Evolutionary conservation across 2,329 filamentous ascomycete genomes (phyloP).

Genomic region (Colletotrichum tropicicola): DNA sequence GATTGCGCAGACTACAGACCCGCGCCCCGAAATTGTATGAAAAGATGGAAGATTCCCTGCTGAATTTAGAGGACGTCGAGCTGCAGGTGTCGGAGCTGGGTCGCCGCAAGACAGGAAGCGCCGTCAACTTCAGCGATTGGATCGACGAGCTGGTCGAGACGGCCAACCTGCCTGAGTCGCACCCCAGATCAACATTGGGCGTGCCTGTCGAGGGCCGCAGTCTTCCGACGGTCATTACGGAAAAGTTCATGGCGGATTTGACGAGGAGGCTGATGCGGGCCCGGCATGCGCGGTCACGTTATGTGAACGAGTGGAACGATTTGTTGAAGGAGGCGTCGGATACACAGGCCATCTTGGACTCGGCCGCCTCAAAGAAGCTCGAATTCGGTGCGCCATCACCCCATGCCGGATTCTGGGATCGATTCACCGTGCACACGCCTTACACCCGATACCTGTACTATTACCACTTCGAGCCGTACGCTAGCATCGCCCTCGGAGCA

Average conservation of each 20-base stretch:
- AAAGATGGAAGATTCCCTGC: constrained; percentile 84
- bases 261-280: constrained; percentile 84
- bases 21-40: constrained; percentile 87
- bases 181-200: constrained; percentile 52
- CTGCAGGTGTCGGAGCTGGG: constrained; percentile 81
- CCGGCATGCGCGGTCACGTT: constrained; percentile 83
- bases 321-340: constrained; percentile 79
- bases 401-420: constrained; percentile 62
- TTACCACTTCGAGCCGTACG: constrained; percentile 75
- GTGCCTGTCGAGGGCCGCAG: constrained; percentile 53
- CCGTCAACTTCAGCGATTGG: constrained; percentile 85
- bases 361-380: constrained; percentile 80
- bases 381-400: constrained; percentile 73
- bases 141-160: constrained; percentile 92
- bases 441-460: constrained; percentile 84
- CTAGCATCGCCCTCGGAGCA: constrained; percentile 71
- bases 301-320: constrained; percentile 85
- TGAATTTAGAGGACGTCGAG: constrained; percentile 83
- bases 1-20: constrained; percentile 78
- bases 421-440: constrained; percentile 74
- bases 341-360: constrained; percentile 85
- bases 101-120: constrained; percentile 81
- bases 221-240: constrained; percentile 86
- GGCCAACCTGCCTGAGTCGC: constrained; percentile 72
- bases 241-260: constrained; percentile 90